phyloP scores from a whole-genome alignment of 2,329 filamentous ascomycete species.

The Fusarium graminum region DNA sequence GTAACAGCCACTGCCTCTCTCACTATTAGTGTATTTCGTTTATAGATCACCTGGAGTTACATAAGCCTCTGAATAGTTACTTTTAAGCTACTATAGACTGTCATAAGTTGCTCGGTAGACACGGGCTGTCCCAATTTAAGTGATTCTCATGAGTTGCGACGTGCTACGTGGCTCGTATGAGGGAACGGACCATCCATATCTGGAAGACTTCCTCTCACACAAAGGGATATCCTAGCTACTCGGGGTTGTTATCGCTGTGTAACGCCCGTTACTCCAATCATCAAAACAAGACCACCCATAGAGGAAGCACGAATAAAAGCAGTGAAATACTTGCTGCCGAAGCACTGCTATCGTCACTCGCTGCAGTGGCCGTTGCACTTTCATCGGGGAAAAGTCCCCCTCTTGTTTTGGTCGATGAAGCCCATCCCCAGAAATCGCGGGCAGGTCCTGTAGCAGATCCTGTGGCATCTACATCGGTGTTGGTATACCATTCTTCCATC shows the following conservation, averaged over 20 bases:
- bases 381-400: background rate
- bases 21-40: no score
- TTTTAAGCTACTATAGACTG: no score
- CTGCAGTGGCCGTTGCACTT: background rate
- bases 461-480: background rate
- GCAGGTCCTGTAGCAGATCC: background rate
- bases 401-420: background rate
- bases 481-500: conserved; percentile 6
- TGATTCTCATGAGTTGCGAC: no score
- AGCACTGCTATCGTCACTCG: background rate
- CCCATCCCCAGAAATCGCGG: conserved; percentile 5
- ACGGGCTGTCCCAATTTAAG: no score
- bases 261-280: background rate
- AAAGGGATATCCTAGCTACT: background rate
- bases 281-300: background rate
- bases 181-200: no score
- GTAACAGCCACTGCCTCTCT: no score
- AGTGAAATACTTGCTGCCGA: background rate
- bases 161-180: no score
- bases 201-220: background rate
- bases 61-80: no score
- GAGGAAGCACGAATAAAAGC: background rate
- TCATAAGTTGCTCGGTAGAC: no score
- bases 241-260: background rate
- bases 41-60: no score